These are phyloP conservation scores for Auricularia cornea DNA, from an alignment of 768 basidiomycete genomes.

Conservation along the genomic window DNA sequence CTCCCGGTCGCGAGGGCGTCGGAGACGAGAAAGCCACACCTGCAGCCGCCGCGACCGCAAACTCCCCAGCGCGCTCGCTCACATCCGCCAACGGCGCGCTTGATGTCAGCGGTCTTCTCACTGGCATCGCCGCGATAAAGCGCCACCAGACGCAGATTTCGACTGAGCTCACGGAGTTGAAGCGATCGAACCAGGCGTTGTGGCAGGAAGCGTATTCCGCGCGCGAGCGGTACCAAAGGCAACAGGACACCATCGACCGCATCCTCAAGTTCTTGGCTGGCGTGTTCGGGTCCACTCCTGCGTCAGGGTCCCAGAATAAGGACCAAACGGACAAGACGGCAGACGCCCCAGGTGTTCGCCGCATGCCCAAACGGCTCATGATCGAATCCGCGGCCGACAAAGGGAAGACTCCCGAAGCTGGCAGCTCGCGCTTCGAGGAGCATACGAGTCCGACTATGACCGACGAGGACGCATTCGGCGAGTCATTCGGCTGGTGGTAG, in stretches of 20 bases:
- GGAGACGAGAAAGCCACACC: conserved; percentile 1
- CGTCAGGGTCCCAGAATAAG: conserved; percentile 30
- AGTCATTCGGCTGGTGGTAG: no score
- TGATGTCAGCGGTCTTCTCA: conserved; percentile 72
- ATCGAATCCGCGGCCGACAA: conserved; percentile 44
- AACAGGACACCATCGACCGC: conserved; percentile 92
- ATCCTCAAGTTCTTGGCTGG: conserved; percentile 93
- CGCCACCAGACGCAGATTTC: conserved; percentile 91
- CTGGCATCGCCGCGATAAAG: conserved; percentile 78
- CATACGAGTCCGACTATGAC: conserved; percentile 12
- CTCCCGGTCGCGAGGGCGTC: conserved; percentile 24
- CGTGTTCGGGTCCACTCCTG: conserved; percentile 58
- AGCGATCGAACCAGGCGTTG: conserved; percentile 77
- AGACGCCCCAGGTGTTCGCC: conserved; percentile 39
- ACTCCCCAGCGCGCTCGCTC: not conserved
- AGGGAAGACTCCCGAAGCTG: conserved; percentile 9
- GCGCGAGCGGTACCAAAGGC: conserved; percentile 76
- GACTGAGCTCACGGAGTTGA: conserved; percentile 78
- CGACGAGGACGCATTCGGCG: conserved; percentile 6
- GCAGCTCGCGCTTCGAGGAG: conserved; percentile 20
- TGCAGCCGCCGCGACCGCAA: not conserved
- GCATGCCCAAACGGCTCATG: conserved; percentile 51
- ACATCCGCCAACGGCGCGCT: conserved; percentile 32
- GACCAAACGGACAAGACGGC: conserved; percentile 25
- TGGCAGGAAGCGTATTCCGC: conserved; percentile 86